Conservation (phyloP, 139 green algal genomes). For the Tetradesmus obliquus region DNA sequence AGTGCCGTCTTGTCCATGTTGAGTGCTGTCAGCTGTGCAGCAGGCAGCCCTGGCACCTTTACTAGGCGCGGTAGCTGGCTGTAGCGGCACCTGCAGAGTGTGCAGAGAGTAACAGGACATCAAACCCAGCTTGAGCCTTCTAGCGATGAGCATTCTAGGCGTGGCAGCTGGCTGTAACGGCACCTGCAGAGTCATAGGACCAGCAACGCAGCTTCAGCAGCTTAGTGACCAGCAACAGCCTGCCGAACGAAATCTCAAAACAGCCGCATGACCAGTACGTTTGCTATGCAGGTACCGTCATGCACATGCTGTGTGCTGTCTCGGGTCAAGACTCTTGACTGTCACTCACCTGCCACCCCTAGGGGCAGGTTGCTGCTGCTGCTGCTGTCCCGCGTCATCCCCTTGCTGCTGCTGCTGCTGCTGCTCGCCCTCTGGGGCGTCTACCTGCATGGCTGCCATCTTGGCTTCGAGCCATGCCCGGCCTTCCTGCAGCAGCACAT, state of each 20-base stretch:
- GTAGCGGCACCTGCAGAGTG: slow-evolving; percentile 72
- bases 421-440: slow-evolving; percentile 19
- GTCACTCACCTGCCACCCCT: background rate
- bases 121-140: too few species aligned
- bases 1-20: slow-evolving; percentile 84
- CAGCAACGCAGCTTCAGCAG: too few species aligned
- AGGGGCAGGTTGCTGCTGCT: background rate
- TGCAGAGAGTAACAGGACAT: background rate
- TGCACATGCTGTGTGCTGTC: background rate
- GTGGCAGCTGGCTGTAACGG: too few species aligned
- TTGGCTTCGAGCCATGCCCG: slow-evolving; percentile 13
- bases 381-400: background rate
- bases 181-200: too few species aligned
- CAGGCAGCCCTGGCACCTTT: slow-evolving; percentile 51
- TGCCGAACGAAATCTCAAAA: too few species aligned
- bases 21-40: slow-evolving; percentile 71
- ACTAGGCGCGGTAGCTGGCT: slow-evolving; percentile 72
- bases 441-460: slow-evolving; percentile 28
- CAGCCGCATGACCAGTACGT: too few species aligned
- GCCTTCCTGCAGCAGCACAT: slow-evolving; percentile 32
- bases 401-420: slow-evolving; percentile 19
- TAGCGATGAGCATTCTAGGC: too few species aligned
- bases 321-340: background rate
- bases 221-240: too few species aligned
- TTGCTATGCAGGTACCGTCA: background rate